Conservation (phyloP, 352 stramenopile species). For the Phytophthora kernoviae region DNA sequence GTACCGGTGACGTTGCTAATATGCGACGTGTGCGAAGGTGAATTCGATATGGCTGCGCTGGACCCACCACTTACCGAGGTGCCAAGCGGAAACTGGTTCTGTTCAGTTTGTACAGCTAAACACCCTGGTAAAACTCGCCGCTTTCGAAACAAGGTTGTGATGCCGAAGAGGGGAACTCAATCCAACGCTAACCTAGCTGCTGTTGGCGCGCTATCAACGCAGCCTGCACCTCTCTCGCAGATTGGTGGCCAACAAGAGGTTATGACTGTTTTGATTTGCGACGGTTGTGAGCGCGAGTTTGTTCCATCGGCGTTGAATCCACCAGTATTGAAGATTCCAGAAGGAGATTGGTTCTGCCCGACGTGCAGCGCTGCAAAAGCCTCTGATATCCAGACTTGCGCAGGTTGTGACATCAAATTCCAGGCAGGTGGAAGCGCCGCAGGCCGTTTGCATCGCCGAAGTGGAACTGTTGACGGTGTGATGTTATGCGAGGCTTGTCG, state of each 20-base stretch:
- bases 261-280: constrained; percentile 66
- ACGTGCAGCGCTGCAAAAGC: constrained; percentile 26
- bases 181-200: constrained; percentile 5
- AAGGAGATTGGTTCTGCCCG: constrained; percentile 59
- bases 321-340: constrained; percentile 46
- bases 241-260: constrained; percentile 12
- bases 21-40: constrained; percentile 73
- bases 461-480: constrained; percentile 28
- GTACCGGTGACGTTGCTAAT: constrained; percentile 52
- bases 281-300: constrained; percentile 73
- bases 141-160: constrained; percentile 4
- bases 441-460: constrained; percentile 18
- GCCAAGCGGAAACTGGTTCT: constrained; percentile 55
- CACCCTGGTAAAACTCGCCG: constrained; percentile 6
- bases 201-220: neutral
- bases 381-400: constrained; percentile 24
- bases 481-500: constrained; percentile 42
- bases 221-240: neutral
- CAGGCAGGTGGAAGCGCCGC: constrained; percentile 13
- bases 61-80: constrained; percentile 52
- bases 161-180: constrained; percentile 4
- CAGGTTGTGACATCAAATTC: constrained; percentile 41
- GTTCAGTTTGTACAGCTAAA: constrained; percentile 23
- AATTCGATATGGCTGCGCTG: constrained; percentile 65
- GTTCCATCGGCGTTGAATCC: constrained; percentile 54